Evolutionary conservation across 257 asterid species (phyloP).

Genomic region (Rhazya stricta): DNA sequence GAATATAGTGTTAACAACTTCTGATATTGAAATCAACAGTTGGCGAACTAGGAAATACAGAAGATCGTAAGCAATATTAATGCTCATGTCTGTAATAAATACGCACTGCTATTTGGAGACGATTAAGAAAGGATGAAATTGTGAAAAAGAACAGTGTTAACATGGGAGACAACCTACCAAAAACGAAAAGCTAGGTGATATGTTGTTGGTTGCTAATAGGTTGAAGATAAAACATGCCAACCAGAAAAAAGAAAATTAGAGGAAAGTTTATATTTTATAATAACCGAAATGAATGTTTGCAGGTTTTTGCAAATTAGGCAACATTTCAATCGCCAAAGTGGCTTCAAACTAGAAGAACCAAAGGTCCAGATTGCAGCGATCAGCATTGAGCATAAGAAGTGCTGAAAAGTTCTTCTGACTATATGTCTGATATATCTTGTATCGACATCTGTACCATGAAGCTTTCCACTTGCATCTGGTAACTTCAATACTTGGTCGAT

Average conservation of each 20-base stretch:
- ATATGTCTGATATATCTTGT: slow-evolving; percentile 48
- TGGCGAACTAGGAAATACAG: background rate
- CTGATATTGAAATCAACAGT: background rate
- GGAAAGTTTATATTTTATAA: slow-evolving; percentile 49
- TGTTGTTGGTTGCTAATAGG: slow-evolving; percentile 18
- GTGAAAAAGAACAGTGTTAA: background rate
- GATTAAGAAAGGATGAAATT: background rate
- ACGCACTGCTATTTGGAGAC: background rate
- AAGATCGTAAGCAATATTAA: background rate
- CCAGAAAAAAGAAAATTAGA: slow-evolving; percentile 32
- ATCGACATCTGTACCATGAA: slow-evolving; percentile 61
- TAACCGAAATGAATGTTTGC: slow-evolving; percentile 81
- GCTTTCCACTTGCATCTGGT: slow-evolving; percentile 61
- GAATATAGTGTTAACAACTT: background rate
- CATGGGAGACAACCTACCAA: slow-evolving; percentile 2
- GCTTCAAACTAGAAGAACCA: slow-evolving; percentile 68
- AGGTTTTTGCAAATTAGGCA: slow-evolving; percentile 74
- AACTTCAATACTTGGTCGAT: slow-evolving; percentile 78
- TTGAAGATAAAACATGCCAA: slow-evolving; percentile 27
- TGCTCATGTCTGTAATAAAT: background rate
- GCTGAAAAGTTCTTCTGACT: slow-evolving; percentile 60
- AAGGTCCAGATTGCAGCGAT: slow-evolving; percentile 62
- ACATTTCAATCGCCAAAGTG: slow-evolving; percentile 57
- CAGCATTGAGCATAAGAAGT: slow-evolving; percentile 62
- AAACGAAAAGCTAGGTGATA: slow-evolving; percentile 16